A percentile compares a stretch with the other conserved stretches of the same genome.
phyloP scores from a whole-genome alignment of 257 asterid species.

The Knoxia roxburghii region DNA sequence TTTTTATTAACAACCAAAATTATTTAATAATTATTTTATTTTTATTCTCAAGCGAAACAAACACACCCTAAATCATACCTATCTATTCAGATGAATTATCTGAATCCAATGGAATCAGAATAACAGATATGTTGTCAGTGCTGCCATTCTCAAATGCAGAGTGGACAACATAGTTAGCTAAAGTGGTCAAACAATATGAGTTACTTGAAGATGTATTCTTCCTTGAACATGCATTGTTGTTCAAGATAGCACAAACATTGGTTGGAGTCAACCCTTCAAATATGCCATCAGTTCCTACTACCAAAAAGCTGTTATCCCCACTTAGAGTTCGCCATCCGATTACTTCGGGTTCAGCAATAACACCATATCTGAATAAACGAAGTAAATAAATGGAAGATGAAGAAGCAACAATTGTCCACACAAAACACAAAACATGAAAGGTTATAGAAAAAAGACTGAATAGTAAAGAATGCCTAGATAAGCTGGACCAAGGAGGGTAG shows the following conservation, averaged over 20 bases:
- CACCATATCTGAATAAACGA: conserved; percentile 45
- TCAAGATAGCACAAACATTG: conserved; percentile 46
- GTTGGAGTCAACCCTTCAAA: conserved; percentile 56
- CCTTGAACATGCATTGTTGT: background rate
- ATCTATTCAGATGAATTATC: background rate
- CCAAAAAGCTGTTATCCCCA: conserved; percentile 35
- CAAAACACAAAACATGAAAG: background rate
- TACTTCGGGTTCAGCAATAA: conserved; percentile 63
- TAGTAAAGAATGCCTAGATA: background rate
- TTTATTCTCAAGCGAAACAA: no score
- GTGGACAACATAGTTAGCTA: conserved; percentile 39
- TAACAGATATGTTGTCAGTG: conserved; percentile 61
- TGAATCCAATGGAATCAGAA: conserved; percentile 32
- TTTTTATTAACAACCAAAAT: no score
- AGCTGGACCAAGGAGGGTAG: background rate
- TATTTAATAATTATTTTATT: no score
- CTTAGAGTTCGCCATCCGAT: conserved; percentile 44
- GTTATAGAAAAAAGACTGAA: no score
- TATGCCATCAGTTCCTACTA: conserved; percentile 69
- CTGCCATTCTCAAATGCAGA: conserved; percentile 54
- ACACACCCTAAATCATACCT: no score
- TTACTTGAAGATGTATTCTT: conserved; percentile 12
- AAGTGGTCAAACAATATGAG: conserved; percentile 26
- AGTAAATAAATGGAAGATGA: background rate
- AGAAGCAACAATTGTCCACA: background rate